Percentiles rank a stretch among this genome's conserved stretches.
phyloP scores from a whole-genome alignment of 1,284 basidiomycete species.

The Puccinia triticina region DNA sequence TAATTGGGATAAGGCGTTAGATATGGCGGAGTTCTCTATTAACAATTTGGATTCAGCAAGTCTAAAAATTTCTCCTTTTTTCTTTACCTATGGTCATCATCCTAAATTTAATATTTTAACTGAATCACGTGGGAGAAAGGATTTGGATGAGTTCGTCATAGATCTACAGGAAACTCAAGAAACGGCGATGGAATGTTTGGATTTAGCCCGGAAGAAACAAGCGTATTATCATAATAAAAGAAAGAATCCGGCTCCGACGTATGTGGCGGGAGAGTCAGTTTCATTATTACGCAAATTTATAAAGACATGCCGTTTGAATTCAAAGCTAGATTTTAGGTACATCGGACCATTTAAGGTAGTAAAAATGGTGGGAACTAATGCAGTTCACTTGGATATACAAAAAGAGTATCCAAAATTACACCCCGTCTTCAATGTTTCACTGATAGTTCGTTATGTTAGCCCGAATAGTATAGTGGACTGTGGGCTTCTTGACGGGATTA shows the following conservation, averaged over 20 bases:
- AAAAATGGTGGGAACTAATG: not conserved
- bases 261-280: not conserved
- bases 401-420: slow-evolving; percentile 8
- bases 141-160: too few species aligned
- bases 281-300: slow-evolving; percentile 10
- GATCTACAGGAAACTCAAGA: too few species aligned
- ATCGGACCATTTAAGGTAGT: not conserved
- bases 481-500: not conserved
- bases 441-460: not conserved
- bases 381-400: not conserved
- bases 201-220: too few species aligned
- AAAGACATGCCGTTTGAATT: not conserved
- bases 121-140: too few species aligned
- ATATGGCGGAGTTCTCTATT: too few species aligned
- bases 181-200: too few species aligned
- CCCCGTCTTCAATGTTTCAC: not conserved
- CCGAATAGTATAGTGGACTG: not conserved
- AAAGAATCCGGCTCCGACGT: too few species aligned
- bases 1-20: slow-evolving; percentile 25
- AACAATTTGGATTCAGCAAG: too few species aligned
- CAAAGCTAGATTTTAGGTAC: not conserved
- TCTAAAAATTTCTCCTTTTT: too few species aligned
- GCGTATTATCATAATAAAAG: too few species aligned
- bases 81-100: too few species aligned
- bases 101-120: not conserved